Percentiles rank a stretch among this genome's conserved stretches.
phyloP scores from a whole-genome alignment of 1,139 yeast genomes.

The Waltiozyma sp. region DNA sequence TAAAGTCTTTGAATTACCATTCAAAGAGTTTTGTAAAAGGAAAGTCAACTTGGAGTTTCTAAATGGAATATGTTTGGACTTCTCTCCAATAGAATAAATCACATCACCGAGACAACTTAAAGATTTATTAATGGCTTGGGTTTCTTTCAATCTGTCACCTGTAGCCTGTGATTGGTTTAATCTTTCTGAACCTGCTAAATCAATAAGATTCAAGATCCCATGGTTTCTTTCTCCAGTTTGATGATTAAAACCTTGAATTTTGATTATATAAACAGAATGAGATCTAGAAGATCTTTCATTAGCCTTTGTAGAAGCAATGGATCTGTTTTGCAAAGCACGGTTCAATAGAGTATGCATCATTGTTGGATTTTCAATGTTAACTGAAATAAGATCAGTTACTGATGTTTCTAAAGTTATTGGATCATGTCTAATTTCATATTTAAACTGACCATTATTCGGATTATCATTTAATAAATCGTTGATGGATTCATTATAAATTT shows the following conservation, averaged over 20 bases:
- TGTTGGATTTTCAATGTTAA: constrained; percentile 34
- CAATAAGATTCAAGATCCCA: constrained; percentile 68
- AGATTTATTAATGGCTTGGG: constrained; percentile 84
- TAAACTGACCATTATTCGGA: constrained; percentile 21
- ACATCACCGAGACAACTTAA: constrained; percentile 88
- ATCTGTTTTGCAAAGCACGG: constrained; percentile 49
- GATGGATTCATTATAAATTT: constrained; percentile 78
- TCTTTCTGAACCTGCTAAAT: constrained; percentile 86
- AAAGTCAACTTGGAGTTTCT: constrained; percentile 63
- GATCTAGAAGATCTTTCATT: constrained; percentile 73
- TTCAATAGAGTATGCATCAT: constrained; percentile 42
- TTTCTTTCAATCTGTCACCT: constrained; percentile 77
- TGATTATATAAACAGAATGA: constrained; percentile 63
- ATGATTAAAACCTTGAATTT: constrained; percentile 43
- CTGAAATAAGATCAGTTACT: constrained; percentile 48
- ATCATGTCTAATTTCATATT: constrained; percentile 71
- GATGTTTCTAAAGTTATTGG: constrained; percentile 38
- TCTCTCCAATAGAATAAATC: constrained; percentile 53
- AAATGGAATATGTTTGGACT: constrained; percentile 38
- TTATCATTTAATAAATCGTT: constrained; percentile 47
- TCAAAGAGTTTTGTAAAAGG: constrained; percentile 70
- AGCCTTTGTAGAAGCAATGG: constrained; percentile 74
- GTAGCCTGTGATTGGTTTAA: constrained; percentile 63
- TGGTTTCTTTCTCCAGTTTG: constrained; percentile 37
- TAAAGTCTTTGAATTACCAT: constrained; percentile 79